These are phyloP conservation scores for Oehlia diaphana DNA, from an alignment of 192 early-diverging fungal genomes.

Conservation along the genomic window DNA sequence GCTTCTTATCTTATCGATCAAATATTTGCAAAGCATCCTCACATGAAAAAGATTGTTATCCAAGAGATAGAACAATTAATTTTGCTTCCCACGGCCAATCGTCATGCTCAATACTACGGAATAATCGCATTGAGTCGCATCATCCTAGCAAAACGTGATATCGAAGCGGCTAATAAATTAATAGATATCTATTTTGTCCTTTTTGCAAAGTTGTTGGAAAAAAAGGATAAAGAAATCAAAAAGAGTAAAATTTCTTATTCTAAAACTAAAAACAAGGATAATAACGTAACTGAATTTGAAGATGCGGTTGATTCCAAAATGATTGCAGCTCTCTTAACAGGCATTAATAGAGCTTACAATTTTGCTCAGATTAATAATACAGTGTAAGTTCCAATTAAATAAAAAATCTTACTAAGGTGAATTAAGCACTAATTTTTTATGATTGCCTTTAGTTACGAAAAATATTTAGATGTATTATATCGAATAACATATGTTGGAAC, in stretches of 20 bases:
- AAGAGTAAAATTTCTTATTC: constrained; percentile 35
- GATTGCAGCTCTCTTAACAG: constrained; percentile 88
- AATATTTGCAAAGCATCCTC: constrained; percentile 72
- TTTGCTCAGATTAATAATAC: constrained; percentile 81
- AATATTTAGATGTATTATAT: constrained; percentile 89
- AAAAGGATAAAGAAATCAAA: constrained; percentile 45
- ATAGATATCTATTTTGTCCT: constrained; percentile 90
- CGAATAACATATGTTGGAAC: constrained; percentile 83
- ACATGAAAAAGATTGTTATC: constrained; percentile 88
- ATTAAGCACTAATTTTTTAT: background rate
- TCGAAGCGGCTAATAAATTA: constrained; percentile 76
- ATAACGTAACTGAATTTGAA: constrained; percentile 48
- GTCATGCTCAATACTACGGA: constrained; percentile 89
- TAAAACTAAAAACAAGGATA: constrained; percentile 44
- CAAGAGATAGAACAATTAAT: constrained; percentile 86
- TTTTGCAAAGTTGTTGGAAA: constrained; percentile 79
- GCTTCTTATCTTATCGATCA: constrained; percentile 75
- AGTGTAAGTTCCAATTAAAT: constrained; percentile 40
- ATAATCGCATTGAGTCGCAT: constrained; percentile 92
- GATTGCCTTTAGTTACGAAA: constrained; percentile 56
- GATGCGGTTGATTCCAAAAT: constrained; percentile 78
- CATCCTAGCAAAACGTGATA: constrained; percentile 75
- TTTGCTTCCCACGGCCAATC: constrained; percentile 68
- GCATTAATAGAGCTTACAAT: constrained; percentile 93
- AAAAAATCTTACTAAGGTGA: background rate